Percentiles rank a stretch among this genome's conserved stretches.
Conservation (phyloP, 805 yeast species). For the Komagataella pseudopastoris region DNA sequence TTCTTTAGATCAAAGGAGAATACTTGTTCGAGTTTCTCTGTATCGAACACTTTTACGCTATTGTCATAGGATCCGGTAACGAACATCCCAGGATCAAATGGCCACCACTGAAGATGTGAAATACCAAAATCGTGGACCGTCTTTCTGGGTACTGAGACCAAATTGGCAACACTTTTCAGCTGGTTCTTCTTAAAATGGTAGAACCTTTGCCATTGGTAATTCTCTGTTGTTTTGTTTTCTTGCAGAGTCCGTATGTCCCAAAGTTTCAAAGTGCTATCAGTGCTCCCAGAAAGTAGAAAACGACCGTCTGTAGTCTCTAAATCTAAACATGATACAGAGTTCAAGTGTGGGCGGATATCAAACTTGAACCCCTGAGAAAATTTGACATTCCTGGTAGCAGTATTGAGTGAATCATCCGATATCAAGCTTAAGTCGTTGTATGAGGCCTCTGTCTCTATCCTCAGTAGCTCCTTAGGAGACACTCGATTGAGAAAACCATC, state of each 20-base stretch:
- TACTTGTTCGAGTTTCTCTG: conserved; percentile 49
- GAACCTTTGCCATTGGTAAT: conserved; percentile 13
- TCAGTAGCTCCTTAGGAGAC: conserved; percentile 20
- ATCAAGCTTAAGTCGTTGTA: conserved; percentile 16
- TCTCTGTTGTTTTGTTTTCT: conserved; percentile 4
- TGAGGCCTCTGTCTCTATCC: conserved; percentile 22
- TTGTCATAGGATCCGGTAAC: conserved; percentile 72
- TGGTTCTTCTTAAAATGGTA: conserved; percentile 16
- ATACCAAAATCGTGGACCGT: conserved; percentile 58
- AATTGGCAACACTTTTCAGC: conserved; percentile 10
- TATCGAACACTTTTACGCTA: conserved; percentile 70
- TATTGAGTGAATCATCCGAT: conserved; percentile 22
- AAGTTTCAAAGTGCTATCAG: conserved; percentile 52
- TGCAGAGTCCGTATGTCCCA: conserved; percentile 39
- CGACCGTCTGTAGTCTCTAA: conserved; percentile 32
- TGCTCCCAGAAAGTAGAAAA: conserved; percentile 56
- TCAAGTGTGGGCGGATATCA: conserved; percentile 15
- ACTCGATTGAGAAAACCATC: conserved; percentile 5
- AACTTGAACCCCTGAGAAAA: background rate
- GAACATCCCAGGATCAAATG: conserved; percentile 76
- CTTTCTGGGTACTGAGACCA: conserved; percentile 14
- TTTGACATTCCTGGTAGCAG: conserved; percentile 10
- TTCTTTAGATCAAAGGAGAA: conserved; percentile 51
- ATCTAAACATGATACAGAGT: conserved; percentile 48
- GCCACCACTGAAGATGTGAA: conserved; percentile 79